phyloP scores from a whole-genome alignment of 1,139 yeast species.

The Diutina pseudorugosa region DNA sequence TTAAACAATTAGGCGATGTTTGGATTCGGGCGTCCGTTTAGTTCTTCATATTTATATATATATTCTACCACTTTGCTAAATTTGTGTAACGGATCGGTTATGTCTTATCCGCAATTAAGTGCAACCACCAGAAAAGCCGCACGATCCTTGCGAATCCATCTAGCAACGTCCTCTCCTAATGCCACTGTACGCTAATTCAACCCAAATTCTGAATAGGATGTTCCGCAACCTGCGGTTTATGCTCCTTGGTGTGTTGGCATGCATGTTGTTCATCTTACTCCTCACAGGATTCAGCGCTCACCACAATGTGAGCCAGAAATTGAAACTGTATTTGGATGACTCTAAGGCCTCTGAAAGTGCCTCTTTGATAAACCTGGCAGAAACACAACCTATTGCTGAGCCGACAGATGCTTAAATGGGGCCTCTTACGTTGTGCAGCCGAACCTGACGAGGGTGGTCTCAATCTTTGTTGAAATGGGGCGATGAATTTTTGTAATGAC shows the following conservation, averaged over 20 bases:
- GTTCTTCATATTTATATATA: no score
- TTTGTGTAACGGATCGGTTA: background rate
- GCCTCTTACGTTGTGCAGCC: no score
- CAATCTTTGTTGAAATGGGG: background rate
- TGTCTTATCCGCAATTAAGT: background rate
- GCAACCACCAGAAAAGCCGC: background rate
- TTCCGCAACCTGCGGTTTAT: background rate
- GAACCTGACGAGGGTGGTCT: no score
- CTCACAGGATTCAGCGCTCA: background rate
- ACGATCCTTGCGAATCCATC: background rate
- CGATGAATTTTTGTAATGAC: background rate
- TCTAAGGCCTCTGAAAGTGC: background rate
- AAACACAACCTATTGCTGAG: background rate
- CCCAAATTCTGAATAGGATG: background rate
- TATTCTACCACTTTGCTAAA: background rate
- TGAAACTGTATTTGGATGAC: background rate
- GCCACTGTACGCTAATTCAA: slow-evolving; percentile 3
- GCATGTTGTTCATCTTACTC: background rate
- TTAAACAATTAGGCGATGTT: background rate
- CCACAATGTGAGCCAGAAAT: background rate
- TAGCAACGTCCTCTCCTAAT: background rate
- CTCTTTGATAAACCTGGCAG: background rate
- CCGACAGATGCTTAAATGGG: background rate
- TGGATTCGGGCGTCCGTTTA: background rate
- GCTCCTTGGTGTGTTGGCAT: background rate